phyloP scores from a whole-genome alignment of 176 grass and related monocot species.

The Zoysia japonica region DNA sequence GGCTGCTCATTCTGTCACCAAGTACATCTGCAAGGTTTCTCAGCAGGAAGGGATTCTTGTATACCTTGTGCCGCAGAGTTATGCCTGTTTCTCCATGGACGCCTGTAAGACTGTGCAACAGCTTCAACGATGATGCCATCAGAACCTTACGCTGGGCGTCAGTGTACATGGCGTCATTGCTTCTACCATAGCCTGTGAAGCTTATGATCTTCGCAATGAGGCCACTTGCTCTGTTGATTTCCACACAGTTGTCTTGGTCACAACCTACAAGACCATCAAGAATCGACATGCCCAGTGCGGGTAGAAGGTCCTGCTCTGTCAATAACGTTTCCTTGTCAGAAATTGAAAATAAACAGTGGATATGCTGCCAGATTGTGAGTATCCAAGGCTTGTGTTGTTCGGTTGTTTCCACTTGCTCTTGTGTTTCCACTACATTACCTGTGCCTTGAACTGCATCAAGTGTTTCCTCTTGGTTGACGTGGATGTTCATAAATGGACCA shows the following conservation, averaged over 20 bases:
- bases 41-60: slow-evolving; percentile 25
- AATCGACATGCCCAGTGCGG: slow-evolving; percentile 19
- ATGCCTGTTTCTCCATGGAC: background rate
- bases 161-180: background rate
- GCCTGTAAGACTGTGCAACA: slow-evolving; percentile 5
- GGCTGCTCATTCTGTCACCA: background rate
- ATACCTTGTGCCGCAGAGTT: background rate
- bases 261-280: slow-evolving; percentile 12
- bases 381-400: background rate
- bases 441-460: background rate
- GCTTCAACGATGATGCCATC: slow-evolving; percentile 1
- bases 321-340: background rate
- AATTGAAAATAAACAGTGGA: background rate
- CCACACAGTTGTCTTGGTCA: slow-evolving; percentile 19
- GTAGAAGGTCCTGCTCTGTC: background rate
- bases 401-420: background rate
- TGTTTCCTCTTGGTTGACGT: background rate
- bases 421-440: background rate
- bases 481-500: background rate
- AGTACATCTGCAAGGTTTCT: slow-evolving; percentile 25
- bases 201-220: slow-evolving; percentile 20
- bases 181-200: background rate
- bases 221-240: slow-evolving; percentile 3
- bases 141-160: background rate
- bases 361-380: background rate